Evolutionary conservation across 352 stramenopile genomes (phyloP).

Genomic region (Globisporangium middletonii): DNA sequence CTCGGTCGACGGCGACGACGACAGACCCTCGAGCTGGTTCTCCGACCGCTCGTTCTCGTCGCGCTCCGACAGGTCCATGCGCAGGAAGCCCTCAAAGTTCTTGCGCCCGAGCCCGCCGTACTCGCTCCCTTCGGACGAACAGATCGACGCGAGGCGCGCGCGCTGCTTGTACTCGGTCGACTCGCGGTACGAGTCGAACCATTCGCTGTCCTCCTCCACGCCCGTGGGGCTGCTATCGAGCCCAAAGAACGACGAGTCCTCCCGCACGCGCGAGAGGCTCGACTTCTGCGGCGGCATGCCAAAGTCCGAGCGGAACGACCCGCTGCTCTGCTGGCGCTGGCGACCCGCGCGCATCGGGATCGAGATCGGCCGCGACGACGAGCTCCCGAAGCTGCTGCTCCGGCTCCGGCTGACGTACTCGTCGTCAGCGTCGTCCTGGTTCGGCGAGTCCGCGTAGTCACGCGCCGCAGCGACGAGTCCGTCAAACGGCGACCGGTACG

Average conservation of each 20-base stretch:
- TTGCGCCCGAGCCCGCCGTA: slow-evolving; percentile 66
- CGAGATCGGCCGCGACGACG: slow-evolving; percentile 48
- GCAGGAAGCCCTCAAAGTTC: slow-evolving; percentile 74
- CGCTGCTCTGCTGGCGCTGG: slow-evolving; percentile 16
- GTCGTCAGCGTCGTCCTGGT: slow-evolving; percentile 41
- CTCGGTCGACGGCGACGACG: slow-evolving; percentile 16
- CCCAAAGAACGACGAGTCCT: slow-evolving; percentile 49
- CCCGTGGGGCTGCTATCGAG: slow-evolving; percentile 65
- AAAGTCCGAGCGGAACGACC: slow-evolving; percentile 20
- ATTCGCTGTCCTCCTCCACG: slow-evolving; percentile 57
- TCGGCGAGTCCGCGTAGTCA: slow-evolving; percentile 27
- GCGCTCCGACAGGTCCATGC: slow-evolving; percentile 66
- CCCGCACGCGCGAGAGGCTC: slow-evolving; percentile 57
- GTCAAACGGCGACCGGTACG: slow-evolving; percentile 58
- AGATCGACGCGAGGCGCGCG: slow-evolving; percentile 59
- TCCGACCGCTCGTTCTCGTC: slow-evolving; percentile 30
- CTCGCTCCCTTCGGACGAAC: slow-evolving; percentile 71
- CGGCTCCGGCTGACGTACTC: slow-evolving; percentile 8
- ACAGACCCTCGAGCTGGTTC: slow-evolving; percentile 21
- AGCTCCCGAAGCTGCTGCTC: slow-evolving; percentile 12
- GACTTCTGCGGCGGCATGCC: slow-evolving; percentile 40
- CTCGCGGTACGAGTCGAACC: slow-evolving; percentile 49
- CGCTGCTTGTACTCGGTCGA: slow-evolving; percentile 67
- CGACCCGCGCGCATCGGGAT: slow-evolving; percentile 40
- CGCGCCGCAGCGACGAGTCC: slow-evolving; percentile 54